Conservation (phyloP, 2,329 filamentous ascomycete genomes). For the Neonectria sp. region DNA sequence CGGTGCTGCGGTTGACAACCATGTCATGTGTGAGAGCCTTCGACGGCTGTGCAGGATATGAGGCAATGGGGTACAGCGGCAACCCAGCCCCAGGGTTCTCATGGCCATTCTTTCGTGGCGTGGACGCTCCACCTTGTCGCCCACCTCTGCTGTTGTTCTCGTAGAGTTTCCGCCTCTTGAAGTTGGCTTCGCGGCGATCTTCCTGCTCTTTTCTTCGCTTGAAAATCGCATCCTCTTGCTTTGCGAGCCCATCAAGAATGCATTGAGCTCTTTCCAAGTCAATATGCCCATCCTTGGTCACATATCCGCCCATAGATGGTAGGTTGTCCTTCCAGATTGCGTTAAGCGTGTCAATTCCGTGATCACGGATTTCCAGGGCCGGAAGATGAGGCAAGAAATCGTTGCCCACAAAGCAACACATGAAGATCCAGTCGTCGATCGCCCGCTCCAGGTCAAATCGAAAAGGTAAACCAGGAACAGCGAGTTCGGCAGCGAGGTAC, state of each 20-base stretch:
- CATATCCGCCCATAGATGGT: constrained; percentile 91
- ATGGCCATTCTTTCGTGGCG: constrained; percentile 50
- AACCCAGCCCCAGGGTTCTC: constrained; percentile 53
- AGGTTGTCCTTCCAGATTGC: constrained; percentile 98
- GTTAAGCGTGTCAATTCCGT: constrained; percentile 95
- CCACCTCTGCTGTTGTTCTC: constrained; percentile 56
- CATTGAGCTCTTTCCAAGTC: constrained; percentile 89
- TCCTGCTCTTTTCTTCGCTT: constrained; percentile 88
- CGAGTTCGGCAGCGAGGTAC: constrained; percentile 91
- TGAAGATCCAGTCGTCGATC: constrained; percentile 98
- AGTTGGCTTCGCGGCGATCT: constrained; percentile 84
- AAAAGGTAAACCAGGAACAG: constrained; percentile 86
- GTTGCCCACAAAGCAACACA: constrained; percentile 99
- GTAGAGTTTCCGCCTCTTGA: constrained; percentile 83
- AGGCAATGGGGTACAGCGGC: constrained; percentile 58
- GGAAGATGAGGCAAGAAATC: constrained; percentile 98
- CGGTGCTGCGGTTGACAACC: constrained; percentile 81
- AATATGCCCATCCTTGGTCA: constrained; percentile 95
- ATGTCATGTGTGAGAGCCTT: constrained; percentile 86
- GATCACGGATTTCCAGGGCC: constrained; percentile 96
- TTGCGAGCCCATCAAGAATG: constrained; percentile 90
- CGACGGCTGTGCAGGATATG: constrained; percentile 67
- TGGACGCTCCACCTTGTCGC: constrained; percentile 34
- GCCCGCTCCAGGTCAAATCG: constrained; percentile 94
- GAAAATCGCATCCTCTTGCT: constrained; percentile 96